phyloP scores from a whole-genome alignment of 2,329 filamentous ascomycete species.

The Aspergillus brasiliensis region DNA sequence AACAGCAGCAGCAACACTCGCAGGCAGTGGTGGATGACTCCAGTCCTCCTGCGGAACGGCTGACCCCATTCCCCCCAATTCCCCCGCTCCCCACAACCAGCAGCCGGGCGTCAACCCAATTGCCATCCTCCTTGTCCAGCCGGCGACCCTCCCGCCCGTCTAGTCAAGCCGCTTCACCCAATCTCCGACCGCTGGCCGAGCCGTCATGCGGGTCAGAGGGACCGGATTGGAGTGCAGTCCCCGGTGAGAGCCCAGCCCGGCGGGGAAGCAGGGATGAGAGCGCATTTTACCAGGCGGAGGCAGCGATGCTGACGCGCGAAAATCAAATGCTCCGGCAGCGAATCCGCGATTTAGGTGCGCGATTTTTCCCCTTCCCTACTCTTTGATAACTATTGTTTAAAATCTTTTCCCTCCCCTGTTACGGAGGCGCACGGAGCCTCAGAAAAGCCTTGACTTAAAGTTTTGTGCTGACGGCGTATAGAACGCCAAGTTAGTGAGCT shows the following conservation, averaged over 20 bases:
- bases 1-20: slow-evolving; percentile 37
- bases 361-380: slow-evolving; percentile 6
- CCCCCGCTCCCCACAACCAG: slow-evolving; percentile 30
- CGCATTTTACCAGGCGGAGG: slow-evolving; percentile 52
- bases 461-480: slow-evolving; percentile 14
- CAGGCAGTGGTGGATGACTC: slow-evolving; percentile 46
- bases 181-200: slow-evolving; percentile 35
- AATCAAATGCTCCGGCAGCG: slow-evolving; percentile 52
- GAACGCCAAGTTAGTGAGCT: slow-evolving; percentile 36
- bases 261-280: slow-evolving; percentile 50
- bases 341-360: slow-evolving; percentile 50
- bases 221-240: slow-evolving; percentile 28
- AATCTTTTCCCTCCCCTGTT: not conserved
- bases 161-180: slow-evolving; percentile 43
- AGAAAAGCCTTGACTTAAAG: not conserved
- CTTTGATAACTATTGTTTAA: not conserved
- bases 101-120: slow-evolving; percentile 36
- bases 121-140: slow-evolving; percentile 37
- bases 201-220: slow-evolving; percentile 26
- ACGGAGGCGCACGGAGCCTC: not conserved
- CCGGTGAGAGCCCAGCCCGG: slow-evolving; percentile 31
- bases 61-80: slow-evolving; percentile 40
- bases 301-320: slow-evolving; percentile 48
- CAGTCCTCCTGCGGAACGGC: slow-evolving; percentile 47
- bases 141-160: slow-evolving; percentile 37